Base-by-base conservation (phyloP, 306 rosid species). In the Cucumis cinereus region DNA sequence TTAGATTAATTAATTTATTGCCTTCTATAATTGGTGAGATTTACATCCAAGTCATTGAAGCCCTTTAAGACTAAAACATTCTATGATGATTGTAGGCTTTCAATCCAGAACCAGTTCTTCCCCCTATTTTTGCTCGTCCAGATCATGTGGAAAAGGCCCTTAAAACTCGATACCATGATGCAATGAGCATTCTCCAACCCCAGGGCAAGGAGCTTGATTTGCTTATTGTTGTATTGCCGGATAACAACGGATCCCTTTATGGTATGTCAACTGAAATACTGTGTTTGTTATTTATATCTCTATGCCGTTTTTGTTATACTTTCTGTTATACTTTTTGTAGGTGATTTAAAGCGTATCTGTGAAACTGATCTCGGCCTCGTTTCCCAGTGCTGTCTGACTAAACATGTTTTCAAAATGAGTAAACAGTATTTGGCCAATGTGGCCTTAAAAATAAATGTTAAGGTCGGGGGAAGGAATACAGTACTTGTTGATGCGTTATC, bases 291-390 rank as follows among this genome's bases (percentile, higher is more conserved):
- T 3, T 62, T 36, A 15, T n/a, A 60, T 10, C 17, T 53, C 5
- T 1, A 53, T 22, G 12, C 20, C 43, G 53, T 16, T 50, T 38
- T 24, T 17, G 11, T 53, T 33, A 67, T 19, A 41, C 71, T 35
- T 40, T 38, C 3, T 59, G 7, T 35, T 10, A 35, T 40, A 20
- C 16, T 28, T 58, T 74, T 33, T 87, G 74, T 82, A 95, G 99
- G 99, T 84, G 99, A 95, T 53, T 77, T 92, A 26, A 95, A 95
- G 47, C 87, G 98, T 0, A 95, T 95, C 8, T 92, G 99, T 78
- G 99, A 95, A 87, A 95, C 99, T 0, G 99, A 95, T 28, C 92
- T 95, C 43, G 99, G 99, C 50, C 81, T 95, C 50, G 97, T 95
- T 40, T 95, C 99, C 11, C 99, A 95, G 59, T 95, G 99, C 75